Conservation (phyloP, 2,329 filamentous ascomycete genomes). For the Apiospora hydei region DNA sequence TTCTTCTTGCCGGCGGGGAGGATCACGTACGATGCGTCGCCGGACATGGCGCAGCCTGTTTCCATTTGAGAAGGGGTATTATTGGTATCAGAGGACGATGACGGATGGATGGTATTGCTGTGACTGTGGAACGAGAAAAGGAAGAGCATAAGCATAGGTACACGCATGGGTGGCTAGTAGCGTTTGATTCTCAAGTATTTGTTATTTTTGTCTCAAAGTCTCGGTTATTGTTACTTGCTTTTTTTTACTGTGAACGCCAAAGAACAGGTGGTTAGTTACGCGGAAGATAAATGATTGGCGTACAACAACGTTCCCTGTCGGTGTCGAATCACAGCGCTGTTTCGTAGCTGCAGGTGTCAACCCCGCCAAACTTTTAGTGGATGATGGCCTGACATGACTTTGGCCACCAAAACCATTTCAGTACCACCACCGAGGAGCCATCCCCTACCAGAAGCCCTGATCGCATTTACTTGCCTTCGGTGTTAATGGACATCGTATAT, state of each 20-base stretch:
- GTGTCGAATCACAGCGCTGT: constrained; percentile 1
- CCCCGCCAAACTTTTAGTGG: constrained; percentile 6
- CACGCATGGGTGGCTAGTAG: neutral
- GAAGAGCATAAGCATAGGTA: neutral
- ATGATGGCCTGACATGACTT: neutral
- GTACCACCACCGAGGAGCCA: neutral
- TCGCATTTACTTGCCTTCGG: neutral
- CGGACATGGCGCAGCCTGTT: constrained; percentile 50
- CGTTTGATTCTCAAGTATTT: neutral
- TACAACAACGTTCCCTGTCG: neutral
- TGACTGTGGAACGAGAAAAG: neutral
- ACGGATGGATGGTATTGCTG: no score
- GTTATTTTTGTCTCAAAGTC: neutral
- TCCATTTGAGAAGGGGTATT: neutral
- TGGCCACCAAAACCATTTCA: no score
- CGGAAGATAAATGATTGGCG: neutral
- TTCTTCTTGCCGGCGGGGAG: constrained; percentile 64
- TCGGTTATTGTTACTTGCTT: neutral
- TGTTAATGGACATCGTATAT: neutral
- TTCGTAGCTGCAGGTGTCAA: neutral
- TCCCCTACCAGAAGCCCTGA: neutral
- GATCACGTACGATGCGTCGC: constrained; percentile 56
- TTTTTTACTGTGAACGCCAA: no score
- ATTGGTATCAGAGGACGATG: no score
- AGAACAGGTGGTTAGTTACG: neutral